These are phyloP conservation scores for Diaporthe citriasiana DNA, from an alignment of 2,329 filamentous ascomycete genomes.

Conservation along the genomic window DNA sequence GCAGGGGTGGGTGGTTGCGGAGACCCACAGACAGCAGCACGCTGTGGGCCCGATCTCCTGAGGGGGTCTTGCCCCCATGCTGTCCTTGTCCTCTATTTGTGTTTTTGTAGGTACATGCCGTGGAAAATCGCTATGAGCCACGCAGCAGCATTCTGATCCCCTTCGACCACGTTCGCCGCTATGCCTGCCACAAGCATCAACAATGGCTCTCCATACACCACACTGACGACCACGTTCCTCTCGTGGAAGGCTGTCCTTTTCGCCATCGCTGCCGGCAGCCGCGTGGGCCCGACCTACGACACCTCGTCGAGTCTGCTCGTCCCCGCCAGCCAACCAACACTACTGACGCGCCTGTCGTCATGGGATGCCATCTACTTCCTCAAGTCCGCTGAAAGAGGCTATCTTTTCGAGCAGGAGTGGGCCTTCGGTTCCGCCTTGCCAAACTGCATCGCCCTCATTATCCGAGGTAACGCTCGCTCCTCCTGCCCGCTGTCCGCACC, in stretches of 20 bases:
- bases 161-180: conserved; percentile 6
- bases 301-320: conserved; percentile 75
- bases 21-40: neutral
- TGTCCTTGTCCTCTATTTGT: conserved; percentile 17
- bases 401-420: conserved; percentile 87
- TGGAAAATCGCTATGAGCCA: neutral
- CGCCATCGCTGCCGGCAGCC: conserved; percentile 67
- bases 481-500: conserved; percentile 45
- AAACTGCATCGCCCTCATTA: conserved; percentile 55
- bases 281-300: conserved; percentile 77
- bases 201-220: conserved; percentile 34
- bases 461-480: conserved; percentile 35
- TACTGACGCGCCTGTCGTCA: conserved; percentile 73
- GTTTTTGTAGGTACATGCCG: neutral
- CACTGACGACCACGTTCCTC: conserved; percentile 62
- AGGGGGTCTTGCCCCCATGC: conserved; percentile 26
- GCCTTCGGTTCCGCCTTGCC: conserved; percentile 75
- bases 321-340: conserved; percentile 46
- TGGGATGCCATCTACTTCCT: conserved; percentile 89
- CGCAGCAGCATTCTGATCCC: neutral
- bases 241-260: conserved; percentile 78
- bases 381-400: conserved; percentile 72
- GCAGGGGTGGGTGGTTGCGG: neutral
- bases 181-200: conserved; percentile 21
- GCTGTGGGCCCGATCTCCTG: conserved; percentile 18